Evolutionary conservation across 2,329 filamentous ascomycete genomes (phyloP).

Genomic region (Rhinocladiella similis): DNA sequence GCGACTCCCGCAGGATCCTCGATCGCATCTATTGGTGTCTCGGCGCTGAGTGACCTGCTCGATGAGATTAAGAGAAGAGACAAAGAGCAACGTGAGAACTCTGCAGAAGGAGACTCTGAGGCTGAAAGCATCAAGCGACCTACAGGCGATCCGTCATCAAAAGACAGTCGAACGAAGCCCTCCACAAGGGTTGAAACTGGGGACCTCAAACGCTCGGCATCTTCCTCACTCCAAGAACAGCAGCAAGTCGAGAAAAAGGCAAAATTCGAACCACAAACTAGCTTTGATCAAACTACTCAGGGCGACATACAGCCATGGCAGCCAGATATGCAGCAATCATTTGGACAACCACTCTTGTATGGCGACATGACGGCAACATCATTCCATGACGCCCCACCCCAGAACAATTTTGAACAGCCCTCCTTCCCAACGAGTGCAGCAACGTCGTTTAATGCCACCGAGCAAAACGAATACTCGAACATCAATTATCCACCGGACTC

Average conservation of each 20-base stretch:
- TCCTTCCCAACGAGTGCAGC: conserved; percentile 10
- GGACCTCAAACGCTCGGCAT: conserved; percentile 10
- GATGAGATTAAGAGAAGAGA: conserved; percentile 6
- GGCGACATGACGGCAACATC: conserved; percentile 8
- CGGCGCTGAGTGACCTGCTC: conserved; percentile 5
- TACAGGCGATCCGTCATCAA: background rate
- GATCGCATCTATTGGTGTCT: conserved; percentile 6
- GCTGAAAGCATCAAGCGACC: background rate
- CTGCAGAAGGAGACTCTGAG: background rate
- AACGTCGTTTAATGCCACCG: conserved; percentile 11
- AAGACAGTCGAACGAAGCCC: background rate
- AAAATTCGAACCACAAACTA: background rate
- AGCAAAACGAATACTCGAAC: conserved; percentile 11
- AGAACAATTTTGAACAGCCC: conserved; percentile 9
- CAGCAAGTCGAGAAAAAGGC: conserved; percentile 7
- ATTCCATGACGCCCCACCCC: conserved; percentile 7
- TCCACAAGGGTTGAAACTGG: background rate
- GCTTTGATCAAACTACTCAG: conserved; percentile 1
- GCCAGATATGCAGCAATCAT: background rate
- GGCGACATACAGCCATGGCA: background rate
- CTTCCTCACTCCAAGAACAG: conserved; percentile 1
- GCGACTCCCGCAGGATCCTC: background rate
- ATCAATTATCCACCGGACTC: conserved; percentile 2
- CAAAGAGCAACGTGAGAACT: background rate
- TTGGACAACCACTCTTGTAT: conserved; percentile 9